Evolutionary conservation across 257 asterid genomes (phyloP), one percentile per base, ranked within the genome.

Genomic region (Linaria vulgaris): DNA sequence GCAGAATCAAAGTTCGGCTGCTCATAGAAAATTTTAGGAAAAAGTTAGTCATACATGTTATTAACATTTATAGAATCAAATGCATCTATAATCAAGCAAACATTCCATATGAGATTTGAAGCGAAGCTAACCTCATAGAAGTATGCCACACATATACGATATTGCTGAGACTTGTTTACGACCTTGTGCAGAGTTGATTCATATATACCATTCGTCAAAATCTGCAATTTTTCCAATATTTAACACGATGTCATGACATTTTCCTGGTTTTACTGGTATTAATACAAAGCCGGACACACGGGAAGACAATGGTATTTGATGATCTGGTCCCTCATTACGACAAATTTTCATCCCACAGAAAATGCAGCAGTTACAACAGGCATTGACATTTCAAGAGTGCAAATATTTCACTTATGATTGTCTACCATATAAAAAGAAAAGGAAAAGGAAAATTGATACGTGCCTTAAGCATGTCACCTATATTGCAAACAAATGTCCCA

Each of bases 381-480:
- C 8, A 44, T 44, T 44, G 16, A 44, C 11, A 12, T 44, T 44
- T 44, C 15, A 44, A 13, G n/a, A n/a, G 6, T 34, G 3, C 16
- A 14, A 13, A 44, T n/a, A 44, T 12, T n/a, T 12, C 1, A 44
- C 1, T 13, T 12, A 14, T 13, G 49, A 44, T 13, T 13, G 16
- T 44, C 15, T 44, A 44, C 17, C 17, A 13, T n/a, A 44, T 8
- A 44, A 14, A 44, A 43, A n/a, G n/a, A 7, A 44, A 44, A 12
- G 13, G 15, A 3, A 44, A 1, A 12, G 49, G 17, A 6, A n/a
- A n/a, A n/a, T n/a, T 0, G 47, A 5, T 48, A 67, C 20, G 58
- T 70, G 85, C 96, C 96, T 89, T 80, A 20, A 92, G 78, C 97
- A 92, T 92, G 85, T 89, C 96, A 3, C 95, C 95, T 2, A 92